These are phyloP conservation scores for Aspergillus ochraceus DNA, from an alignment of 2,329 filamentous ascomycete species.

Conservation along the genomic window DNA sequence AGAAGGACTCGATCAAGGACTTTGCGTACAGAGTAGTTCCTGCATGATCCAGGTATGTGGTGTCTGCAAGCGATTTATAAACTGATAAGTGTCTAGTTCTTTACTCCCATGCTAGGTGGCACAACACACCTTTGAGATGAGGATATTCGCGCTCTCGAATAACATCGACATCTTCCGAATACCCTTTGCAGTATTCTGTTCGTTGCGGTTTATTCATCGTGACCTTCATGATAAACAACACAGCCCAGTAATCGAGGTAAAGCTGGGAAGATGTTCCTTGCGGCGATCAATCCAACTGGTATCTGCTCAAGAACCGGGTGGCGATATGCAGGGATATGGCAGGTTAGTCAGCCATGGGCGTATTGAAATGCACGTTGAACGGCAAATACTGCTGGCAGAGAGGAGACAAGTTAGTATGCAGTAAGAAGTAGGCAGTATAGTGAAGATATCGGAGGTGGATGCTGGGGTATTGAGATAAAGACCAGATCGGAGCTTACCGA, in stretches of 20 bases:
- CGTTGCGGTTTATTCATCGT: slow-evolving; percentile 1
- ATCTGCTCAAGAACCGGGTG: background rate
- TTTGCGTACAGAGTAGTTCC: slow-evolving; percentile 84
- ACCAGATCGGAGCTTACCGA: slow-evolving; percentile 26
- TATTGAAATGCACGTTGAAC: background rate
- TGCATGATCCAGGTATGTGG: slow-evolving; percentile 87
- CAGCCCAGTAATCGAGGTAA: background rate
- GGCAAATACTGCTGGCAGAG: background rate
- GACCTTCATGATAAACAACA: slow-evolving; percentile 2
- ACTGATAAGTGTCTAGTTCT: background rate
- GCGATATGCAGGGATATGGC: background rate
- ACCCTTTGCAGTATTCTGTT: slow-evolving; percentile 29
- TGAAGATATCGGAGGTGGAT: background rate
- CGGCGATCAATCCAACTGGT: background rate
- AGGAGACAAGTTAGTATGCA: background rate
- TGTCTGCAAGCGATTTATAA: slow-evolving; percentile 49
- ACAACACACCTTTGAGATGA: slow-evolving; percentile 36
- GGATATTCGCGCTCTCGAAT: slow-evolving; percentile 53
- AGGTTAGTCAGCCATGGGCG: background rate
- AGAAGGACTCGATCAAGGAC: slow-evolving; percentile 77
- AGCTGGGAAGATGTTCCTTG: background rate
- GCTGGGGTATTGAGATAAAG: background rate
- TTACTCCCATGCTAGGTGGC: background rate
- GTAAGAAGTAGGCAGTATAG: background rate
- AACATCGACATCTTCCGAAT: slow-evolving; percentile 47